Percentiles rank a stretch among this genome's conserved stretches.
phyloP scores from a whole-genome alignment of 2,329 filamentous ascomycete species.

The Exophiala dermatitidis region DNA sequence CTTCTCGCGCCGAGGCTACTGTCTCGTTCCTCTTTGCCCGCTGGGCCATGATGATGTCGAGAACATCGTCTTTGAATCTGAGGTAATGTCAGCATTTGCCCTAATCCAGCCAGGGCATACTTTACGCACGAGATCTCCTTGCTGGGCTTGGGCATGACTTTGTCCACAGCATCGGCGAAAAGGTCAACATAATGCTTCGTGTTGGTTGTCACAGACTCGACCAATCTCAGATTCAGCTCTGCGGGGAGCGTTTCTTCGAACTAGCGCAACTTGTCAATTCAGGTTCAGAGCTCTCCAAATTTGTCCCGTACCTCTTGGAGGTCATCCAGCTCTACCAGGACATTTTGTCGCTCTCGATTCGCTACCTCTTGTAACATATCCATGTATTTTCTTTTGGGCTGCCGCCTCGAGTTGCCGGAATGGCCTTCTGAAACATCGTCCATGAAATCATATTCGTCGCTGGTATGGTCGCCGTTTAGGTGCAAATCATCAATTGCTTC shows the following conservation, averaged over 20 bases:
- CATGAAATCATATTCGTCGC: conserved; percentile 90
- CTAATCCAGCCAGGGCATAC: background rate
- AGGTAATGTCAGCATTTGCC: conserved; percentile 1
- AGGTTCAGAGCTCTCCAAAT: background rate
- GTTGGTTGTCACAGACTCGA: conserved; percentile 80
- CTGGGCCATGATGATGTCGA: conserved; percentile 94
- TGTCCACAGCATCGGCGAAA: conserved; percentile 79
- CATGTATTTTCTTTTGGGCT: conserved; percentile 77
- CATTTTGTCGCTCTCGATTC: conserved; percentile 67
- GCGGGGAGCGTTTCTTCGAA: conserved; percentile 68
- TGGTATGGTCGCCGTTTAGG: conserved; percentile 77
- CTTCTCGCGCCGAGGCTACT: conserved; percentile 59
- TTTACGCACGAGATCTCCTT: conserved; percentile 63
- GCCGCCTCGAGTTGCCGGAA: conserved; percentile 42
- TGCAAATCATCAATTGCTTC: conserved; percentile 77
- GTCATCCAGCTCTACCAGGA: conserved; percentile 86
- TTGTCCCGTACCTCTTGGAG: conserved; percentile 56
- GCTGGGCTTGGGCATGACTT: conserved; percentile 70
- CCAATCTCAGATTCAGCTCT: conserved; percentile 58
- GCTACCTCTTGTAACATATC: conserved; percentile 79
- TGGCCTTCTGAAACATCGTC: conserved; percentile 64
- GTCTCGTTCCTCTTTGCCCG: conserved; percentile 78
- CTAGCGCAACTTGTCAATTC: conserved; percentile 36
- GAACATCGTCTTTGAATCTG: conserved; percentile 92
- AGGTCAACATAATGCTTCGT: conserved; percentile 94